These are phyloP conservation scores for Ziziphus jujuba DNA, from an alignment of 306 rosid genomes.

Conservation along the genomic window DNA sequence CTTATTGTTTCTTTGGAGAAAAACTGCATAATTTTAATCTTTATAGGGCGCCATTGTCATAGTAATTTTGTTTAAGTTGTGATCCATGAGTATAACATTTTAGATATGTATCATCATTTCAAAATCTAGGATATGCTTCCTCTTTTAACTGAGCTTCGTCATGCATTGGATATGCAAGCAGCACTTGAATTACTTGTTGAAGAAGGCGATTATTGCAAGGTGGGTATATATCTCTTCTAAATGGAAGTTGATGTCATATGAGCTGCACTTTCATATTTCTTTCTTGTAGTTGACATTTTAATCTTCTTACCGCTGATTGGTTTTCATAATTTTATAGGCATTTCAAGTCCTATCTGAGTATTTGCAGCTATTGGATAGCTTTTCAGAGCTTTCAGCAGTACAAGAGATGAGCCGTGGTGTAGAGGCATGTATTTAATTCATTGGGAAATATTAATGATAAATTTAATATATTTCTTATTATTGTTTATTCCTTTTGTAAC, in stretches of 20 bases:
- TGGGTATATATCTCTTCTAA: constrained; percentile 39
- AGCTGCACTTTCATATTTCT: constrained; percentile 3
- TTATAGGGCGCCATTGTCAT: background rate
- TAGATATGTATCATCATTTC: constrained; percentile 1
- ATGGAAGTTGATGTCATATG: constrained; percentile 24
- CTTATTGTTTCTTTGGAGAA: too few relatives aligned
- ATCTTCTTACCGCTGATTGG: constrained; percentile 21
- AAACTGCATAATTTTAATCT: background rate
- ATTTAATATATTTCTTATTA: constrained; percentile 6
- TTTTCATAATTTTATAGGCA: constrained; percentile 61
- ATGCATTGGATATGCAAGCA: constrained; percentile 80
- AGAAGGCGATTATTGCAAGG: constrained; percentile 96
- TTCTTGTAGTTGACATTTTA: constrained; percentile 18
- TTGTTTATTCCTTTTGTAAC: background rate
- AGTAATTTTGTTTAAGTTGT: background rate
- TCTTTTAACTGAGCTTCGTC: constrained; percentile 72
- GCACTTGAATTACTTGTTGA: constrained; percentile 83
- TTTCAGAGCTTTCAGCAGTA: constrained; percentile 81
- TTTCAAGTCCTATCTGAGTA: constrained; percentile 96
- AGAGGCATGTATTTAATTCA: constrained; percentile 62
- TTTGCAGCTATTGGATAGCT: constrained; percentile 86
- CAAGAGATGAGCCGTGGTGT: constrained; percentile 94
- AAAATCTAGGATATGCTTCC: constrained; percentile 80
- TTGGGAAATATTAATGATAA: constrained; percentile 14
- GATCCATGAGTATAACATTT: background rate